Evolutionary conservation across 331 rosid species (phyloP).

Genomic region (Stylosanthes scabra): DNA sequence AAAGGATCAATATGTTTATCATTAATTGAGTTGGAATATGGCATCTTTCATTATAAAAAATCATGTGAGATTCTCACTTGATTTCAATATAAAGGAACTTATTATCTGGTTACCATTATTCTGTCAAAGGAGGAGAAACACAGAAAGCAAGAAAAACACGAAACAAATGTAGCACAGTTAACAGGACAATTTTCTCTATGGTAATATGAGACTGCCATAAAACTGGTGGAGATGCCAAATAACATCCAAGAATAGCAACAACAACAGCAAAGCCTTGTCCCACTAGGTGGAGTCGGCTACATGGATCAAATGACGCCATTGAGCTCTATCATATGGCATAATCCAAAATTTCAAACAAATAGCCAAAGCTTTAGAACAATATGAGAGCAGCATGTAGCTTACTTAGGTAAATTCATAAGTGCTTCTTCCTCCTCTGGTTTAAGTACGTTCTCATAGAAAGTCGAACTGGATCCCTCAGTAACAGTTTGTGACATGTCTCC

Average conservation of each 20-base stretch:
- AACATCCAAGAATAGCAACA: conserved; percentile 19
- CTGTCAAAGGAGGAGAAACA: background rate
- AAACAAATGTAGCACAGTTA: conserved; percentile 4
- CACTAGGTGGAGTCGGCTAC: too few relatives aligned
- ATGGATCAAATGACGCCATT: too few relatives aligned
- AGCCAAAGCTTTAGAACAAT: conserved; percentile 3
- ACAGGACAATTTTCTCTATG: conserved; percentile 14
- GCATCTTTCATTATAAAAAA: conserved; percentile 24
- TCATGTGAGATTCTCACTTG: background rate
- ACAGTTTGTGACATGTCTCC: conserved; percentile 48
- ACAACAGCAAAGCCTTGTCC: too few relatives aligned
- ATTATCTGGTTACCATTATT: background rate
- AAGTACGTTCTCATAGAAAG: conserved; percentile 82
- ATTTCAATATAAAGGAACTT: conserved; percentile 12
- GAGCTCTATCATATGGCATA: too few relatives aligned
- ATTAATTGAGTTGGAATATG: conserved; percentile 29
- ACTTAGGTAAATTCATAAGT: conserved; percentile 70
- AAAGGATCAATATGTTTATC: conserved; percentile 8
- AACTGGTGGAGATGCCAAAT: conserved; percentile 18
- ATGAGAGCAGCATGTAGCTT: conserved; percentile 35
- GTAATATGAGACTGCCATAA: conserved; percentile 17
- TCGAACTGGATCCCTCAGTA: conserved; percentile 60
- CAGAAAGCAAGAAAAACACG: background rate
- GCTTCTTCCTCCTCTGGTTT: conserved; percentile 76
- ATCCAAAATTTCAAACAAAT: background rate